Percentiles rank a stretch among this genome's conserved stretches.
Evolutionary conservation across 2,329 filamentous ascomycete genomes (phyloP).

Genomic region (Ramularia collo-cygni): DNA sequence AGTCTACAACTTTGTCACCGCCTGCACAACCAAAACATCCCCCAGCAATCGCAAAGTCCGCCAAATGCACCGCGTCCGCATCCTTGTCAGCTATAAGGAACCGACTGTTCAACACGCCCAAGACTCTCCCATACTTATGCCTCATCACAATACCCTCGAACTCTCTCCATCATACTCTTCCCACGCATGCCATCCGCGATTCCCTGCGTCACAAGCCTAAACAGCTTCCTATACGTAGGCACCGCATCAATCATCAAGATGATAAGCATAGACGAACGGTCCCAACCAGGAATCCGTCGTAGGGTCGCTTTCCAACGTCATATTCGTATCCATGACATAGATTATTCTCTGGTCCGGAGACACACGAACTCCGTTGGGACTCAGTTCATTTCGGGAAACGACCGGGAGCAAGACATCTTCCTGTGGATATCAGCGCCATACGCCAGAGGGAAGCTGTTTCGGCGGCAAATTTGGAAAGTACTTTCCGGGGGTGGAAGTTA

Average conservation of each 20-base stretch:
- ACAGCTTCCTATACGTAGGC: slow-evolving; percentile 14
- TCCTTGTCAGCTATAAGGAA: slow-evolving; percentile 4
- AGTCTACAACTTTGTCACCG: too few relatives aligned
- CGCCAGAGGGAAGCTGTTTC: slow-evolving; percentile 2
- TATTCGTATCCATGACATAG: slow-evolving; percentile 1
- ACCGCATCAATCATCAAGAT: slow-evolving; percentile 13
- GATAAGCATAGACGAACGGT: slow-evolving; percentile 11
- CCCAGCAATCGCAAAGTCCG: too few relatives aligned
- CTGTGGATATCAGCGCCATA: slow-evolving; percentile 2
- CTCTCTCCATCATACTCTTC: slow-evolving; percentile 21
- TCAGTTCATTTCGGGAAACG: neutral
- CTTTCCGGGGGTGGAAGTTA: neutral
- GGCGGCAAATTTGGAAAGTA: slow-evolving; percentile 1
- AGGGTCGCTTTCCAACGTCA: neutral
- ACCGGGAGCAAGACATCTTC: slow-evolving; percentile 5
- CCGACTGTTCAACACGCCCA: slow-evolving; percentile 15
- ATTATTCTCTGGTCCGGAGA: slow-evolving; percentile 5
- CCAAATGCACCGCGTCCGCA: too few relatives aligned
- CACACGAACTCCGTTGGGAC: slow-evolving; percentile 6
- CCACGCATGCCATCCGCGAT: slow-evolving; percentile 20
- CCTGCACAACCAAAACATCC: too few relatives aligned
- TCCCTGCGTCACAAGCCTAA: slow-evolving; percentile 14
- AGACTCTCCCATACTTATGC: slow-evolving; percentile 13
- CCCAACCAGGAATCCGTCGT: slow-evolving; percentile 1
- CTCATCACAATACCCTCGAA: slow-evolving; percentile 19